Evolutionary conservation across 78 protist species (phyloP), one percentile per base, ranked within the genome.

Genomic region (Protostelium mycophagum): DNA sequence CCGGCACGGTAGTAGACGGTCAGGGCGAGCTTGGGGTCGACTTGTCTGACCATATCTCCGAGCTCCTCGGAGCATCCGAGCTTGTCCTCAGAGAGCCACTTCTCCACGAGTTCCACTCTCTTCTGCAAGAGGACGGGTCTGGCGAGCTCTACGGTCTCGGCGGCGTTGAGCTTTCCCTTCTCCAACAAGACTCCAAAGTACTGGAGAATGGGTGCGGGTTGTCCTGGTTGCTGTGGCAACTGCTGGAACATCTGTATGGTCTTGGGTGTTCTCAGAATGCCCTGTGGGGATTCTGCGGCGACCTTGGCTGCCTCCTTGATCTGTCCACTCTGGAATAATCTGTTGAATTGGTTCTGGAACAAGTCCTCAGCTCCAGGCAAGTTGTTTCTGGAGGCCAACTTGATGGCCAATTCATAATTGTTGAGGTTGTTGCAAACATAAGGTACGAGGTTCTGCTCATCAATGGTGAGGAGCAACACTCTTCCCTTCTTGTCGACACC

Each of bases 61-160:
- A 99, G 97, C 89, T 97, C 98, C 94, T 99, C 99, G 23, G 97
- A 87, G 95, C 98, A 96, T 85, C 97, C 99, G 31, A 99, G 93
- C 93, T 98, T 99, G 92, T 98, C 97, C 94, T 99, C 99, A 31
- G 93, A 83, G 88, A 99, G 84, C 99, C 98, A 98, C 91, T 96
- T 89, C 90, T 98, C 96, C 88, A 98, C 94, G 83, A 97, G 95
- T 51, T 38, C 88, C 89, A 90, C 93, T 85, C 97, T 91, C 85
- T 97, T 97, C 92, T 95, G 98, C 86, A 91, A 93, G 28, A 99
- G 86, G 28, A 99, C 97, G 38, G 98, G 98, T 37, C 96, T 88
- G 63, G 97, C 98, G 36, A 99, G 97, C 91, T 98, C 99, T 25
- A 99, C 25, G 1, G 99, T 91, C 95, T 99, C 99, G 86, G 85